Base-by-base conservation (phyloP, 495 filamentous ascomycete species). In the Tuber calosporum region DNA sequence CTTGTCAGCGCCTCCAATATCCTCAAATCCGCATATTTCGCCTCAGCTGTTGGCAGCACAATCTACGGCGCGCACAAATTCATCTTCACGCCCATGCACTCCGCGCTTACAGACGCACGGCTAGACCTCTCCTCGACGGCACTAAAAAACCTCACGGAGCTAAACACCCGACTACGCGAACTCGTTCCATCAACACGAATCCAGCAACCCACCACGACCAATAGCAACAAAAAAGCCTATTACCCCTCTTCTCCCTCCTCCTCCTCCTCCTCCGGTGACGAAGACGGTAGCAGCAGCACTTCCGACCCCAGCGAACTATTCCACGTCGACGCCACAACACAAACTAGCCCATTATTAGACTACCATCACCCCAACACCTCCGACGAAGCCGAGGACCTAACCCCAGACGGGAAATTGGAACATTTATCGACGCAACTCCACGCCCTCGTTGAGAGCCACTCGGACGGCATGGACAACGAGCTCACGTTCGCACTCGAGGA, bases 301-400 rank as follows among this genome's bases (percentile, higher is more conserved):
- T 88, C 86, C 3, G 90, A 91, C 79, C 92, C 92, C 0, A 91
- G 92, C 2, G 92, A 96, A 81, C 88, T 97, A 74, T 99, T 94
- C 85, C 92, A 96, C 83, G 88, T 93, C 19, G 94, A 97, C 77
- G 86, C 93, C 66, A 93, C 90, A 37, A 93, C 93, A 1, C 95
- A 99, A 80, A 97, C 94, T 0, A 91, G 89, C 0, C 88, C 88
- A 0, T 78, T 82, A 4, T 79, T 84, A 0, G 77, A 75, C 80
- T 82, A 20, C 85, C 86, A 20, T 84, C 86, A 15, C 76, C 82
- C 45, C 79, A 84, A 7, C 66, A 82, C 73, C 68, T 40, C 42
- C 26, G 79, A 79, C 19, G 75, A 73, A 7, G 69, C 66, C 20
- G 85, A 40, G 75, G 81, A 67, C 79, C 76, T 42, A 83, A 87